Base-by-base conservation (phyloP, 495 filamentous ascomycete species). In the Evansstolkia leycettana region DNA sequence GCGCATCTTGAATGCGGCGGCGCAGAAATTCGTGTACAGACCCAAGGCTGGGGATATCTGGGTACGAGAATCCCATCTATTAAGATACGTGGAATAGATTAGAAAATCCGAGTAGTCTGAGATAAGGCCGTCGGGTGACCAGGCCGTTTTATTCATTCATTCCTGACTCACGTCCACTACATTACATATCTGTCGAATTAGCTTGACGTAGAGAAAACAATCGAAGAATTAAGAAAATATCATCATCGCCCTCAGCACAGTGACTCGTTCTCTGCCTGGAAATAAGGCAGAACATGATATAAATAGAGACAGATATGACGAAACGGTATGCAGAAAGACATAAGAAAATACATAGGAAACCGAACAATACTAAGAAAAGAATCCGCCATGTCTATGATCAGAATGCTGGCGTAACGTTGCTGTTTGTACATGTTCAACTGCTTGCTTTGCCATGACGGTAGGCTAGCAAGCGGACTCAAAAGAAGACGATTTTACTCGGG, bases 401-500 rank as follows among this genome's bases (percentile, higher is more conserved):
- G 20, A 9, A 23, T 23, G 20, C 4, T 23, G 20, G 20, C 20
- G 20, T 9, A 23, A 23, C 20, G 20, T 9, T 23, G 20, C 20
- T 23, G 20, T 23, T 9, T 23, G 20, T 23, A 23, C 20, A 23
- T 23, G 20, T 23, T 9, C 4, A 23, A 4, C 4, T 5, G 20
- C 20, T 9, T 23, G 20, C 20, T 5, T 5, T 23, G 20, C 20
- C 20, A 5, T 23, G 20, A 23, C 20, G 20, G 9, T 5, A 23
- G 9, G 20, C 5, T 9, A 23, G 9, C 20, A 23, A 23, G 20
- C 20, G 20, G 9, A 9, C 10, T 29, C 38, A 20, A 9, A 28
- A 17, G 0, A 13, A 31, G 30, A 33, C 17, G 4, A 20, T 28
- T 17, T 54, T 64, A 67, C 56, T 64, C 56, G 30, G 89, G 84